Base-by-base conservation (phyloP, 192 early-diverging fungal species). In the Backusella liffmaniae region DNA sequence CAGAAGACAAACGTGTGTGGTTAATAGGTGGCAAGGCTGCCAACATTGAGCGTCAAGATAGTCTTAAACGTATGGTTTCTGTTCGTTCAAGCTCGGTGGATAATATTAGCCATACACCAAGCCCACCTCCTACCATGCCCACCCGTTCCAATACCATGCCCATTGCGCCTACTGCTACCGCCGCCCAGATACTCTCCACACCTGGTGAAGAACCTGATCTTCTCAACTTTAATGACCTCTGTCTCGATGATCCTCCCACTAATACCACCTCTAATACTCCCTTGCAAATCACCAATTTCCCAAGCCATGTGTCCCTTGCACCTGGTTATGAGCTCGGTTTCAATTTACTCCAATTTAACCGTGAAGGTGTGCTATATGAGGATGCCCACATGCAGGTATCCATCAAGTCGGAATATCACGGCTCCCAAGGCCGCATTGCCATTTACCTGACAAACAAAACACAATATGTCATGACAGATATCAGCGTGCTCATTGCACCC, bases 1-100 rank as follows among this genome's bases (percentile, higher is more conserved):
- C 97, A 0, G 96, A 98, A 77, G 97, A 99, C 75, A 96, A 96
- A 80, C 90, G 98, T 49, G 96, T 93, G 10, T 98, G 96, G 97
- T 88, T 94, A 18, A 92, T 95, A 82, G 96, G 96, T 73, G 95
- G 95, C 32, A 91, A 91, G 75, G 94, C 92, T n/a, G 87, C 90
- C 34, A 94, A 94, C 74, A 83, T 90, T 26, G 86, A 92, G 76
- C 81, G 87, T 78, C 73, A 87, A 78, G 76, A 80, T 32, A 74
- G 75, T n/a, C 62, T 84, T 39, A 79, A 75, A 53, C 73, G 80
- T 66, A 84, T 80, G 51, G 80, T 66, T 23, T 75, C 74, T 35
- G n/a, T 77, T 44, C 69, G 79, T 35, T 49, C 62, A 53, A 80
- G 44, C 34, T 76, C 70, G 15, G 42, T 53, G 13, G 69, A 70